Percentiles rank a stretch among this genome's conserved stretches.
Conservation (phyloP, 305 asterid genomes). For the Fraxinus angustifolia region DNA sequence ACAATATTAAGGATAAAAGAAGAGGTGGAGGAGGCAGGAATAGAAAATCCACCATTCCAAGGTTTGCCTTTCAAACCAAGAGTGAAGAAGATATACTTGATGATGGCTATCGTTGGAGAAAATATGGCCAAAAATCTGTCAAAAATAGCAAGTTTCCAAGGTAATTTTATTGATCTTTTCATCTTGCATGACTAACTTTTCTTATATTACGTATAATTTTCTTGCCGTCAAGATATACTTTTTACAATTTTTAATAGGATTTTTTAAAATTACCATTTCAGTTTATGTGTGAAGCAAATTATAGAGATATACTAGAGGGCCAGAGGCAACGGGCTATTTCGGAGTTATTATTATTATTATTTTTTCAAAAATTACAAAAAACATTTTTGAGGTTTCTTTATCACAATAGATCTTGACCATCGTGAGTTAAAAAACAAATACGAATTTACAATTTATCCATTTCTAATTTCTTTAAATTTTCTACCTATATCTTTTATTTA, state of each 20-base stretch:
- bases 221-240: not conserved
- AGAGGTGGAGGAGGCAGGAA: conserved; percentile 1
- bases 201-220: not conserved
- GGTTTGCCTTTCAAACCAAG: conserved; percentile 57
- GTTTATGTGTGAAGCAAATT: not conserved
- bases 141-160: conserved; percentile 57
- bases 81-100: conserved; percentile 64
- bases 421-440: too few species aligned
- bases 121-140: conserved; percentile 64
- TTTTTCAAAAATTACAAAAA: too few species aligned
- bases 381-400: too few species aligned
- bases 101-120: conserved; percentile 72
- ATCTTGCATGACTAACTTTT: not conserved
- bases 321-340: too few species aligned
- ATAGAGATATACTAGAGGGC: too few species aligned
- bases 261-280: not conserved
- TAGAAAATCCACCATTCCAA: conserved; percentile 22
- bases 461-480: too few species aligned
- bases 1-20: conserved; percentile 8
- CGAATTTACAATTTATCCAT: too few species aligned
- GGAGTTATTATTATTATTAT: too few species aligned
- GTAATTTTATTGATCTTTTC: conserved; percentile 15
- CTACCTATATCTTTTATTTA: too few species aligned
- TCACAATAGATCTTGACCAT: too few species aligned
- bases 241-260: not conserved